A percentile compares a stretch with the other conserved stretches of the same genome.
These are phyloP conservation scores for Ascochyta lentis DNA, from an alignment of 2,329 filamentous ascomycete genomes.

Conservation along the genomic window DNA sequence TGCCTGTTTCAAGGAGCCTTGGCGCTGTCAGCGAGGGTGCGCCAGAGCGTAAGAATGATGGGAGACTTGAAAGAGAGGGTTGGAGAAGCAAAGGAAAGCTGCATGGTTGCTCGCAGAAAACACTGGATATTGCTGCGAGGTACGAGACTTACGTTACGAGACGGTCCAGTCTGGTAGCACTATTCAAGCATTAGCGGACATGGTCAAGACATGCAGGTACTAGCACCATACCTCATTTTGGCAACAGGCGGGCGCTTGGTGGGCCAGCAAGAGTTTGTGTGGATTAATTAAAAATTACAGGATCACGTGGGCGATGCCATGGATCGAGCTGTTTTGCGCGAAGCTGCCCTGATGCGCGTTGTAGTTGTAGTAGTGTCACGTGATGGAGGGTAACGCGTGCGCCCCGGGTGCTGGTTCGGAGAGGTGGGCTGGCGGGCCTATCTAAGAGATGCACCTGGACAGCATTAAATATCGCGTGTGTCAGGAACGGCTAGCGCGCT, in stretches of 20 bases:
- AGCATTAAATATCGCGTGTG: slow-evolving; percentile 34
- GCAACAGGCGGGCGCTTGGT: slow-evolving; percentile 16
- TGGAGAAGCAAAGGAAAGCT: background rate
- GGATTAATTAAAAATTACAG: slow-evolving; percentile 37
- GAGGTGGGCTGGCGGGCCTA: slow-evolving; percentile 40
- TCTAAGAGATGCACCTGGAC: slow-evolving; percentile 32
- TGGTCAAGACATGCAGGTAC: slow-evolving; percentile 32
- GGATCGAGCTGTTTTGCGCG: slow-evolving; percentile 16
- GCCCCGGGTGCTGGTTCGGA: slow-evolving; percentile 39
- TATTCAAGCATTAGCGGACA: slow-evolving; percentile 44
- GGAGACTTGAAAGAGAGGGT: background rate
- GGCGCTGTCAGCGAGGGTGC: slow-evolving; percentile 35
- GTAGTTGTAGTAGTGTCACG: slow-evolving; percentile 26
- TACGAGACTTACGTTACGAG: slow-evolving; percentile 46
- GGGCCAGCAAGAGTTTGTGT: slow-evolving; percentile 18
- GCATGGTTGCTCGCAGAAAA: background rate
- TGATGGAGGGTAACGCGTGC: slow-evolving; percentile 33
- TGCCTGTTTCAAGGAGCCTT: slow-evolving; percentile 95
- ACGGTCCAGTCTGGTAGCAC: slow-evolving; percentile 49
- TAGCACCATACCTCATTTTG: slow-evolving; percentile 41
- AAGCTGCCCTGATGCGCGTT: slow-evolving; percentile 9
- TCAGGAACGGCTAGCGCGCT: slow-evolving; percentile 27
- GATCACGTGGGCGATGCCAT: slow-evolving; percentile 33
- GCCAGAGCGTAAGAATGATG: background rate
- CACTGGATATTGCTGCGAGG: slow-evolving; percentile 6